These are phyloP conservation scores for Phytopythium mirpurense DNA, from an alignment of 352 stramenopile species.

Conservation along the genomic window DNA sequence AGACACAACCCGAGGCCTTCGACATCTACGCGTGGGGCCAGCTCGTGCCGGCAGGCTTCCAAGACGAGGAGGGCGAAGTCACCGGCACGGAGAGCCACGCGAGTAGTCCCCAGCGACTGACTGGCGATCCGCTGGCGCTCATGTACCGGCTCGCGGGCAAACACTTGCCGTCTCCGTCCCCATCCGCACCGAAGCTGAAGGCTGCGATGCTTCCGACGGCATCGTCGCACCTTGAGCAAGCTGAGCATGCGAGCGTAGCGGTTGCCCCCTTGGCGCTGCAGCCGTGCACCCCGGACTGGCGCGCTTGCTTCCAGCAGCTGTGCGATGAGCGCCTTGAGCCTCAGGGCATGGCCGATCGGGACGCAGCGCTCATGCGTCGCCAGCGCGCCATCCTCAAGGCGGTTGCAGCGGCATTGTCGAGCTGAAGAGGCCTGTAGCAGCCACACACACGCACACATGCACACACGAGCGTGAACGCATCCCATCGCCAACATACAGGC, in stretches of 20 bases:
- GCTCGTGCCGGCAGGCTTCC: slow-evolving; percentile 27
- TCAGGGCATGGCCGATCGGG: slow-evolving; percentile 2
- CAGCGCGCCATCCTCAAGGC: slow-evolving; percentile 6
- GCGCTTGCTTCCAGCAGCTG: background rate
- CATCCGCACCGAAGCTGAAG: background rate
- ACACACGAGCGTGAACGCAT: no score
- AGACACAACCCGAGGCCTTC: slow-evolving; percentile 2
- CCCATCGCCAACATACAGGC: background rate
- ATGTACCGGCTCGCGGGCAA: slow-evolving; percentile 3
- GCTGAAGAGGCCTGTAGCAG: background rate
- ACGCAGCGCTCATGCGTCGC: background rate
- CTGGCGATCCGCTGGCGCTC: background rate
- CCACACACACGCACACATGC: background rate
- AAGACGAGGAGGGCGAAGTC: slow-evolving; percentile 10
- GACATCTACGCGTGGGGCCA: slow-evolving; percentile 36
- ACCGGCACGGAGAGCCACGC: no score
- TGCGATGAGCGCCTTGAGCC: background rate
- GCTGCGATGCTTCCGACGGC: background rate
- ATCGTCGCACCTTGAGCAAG: background rate
- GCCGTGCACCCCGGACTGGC: background rate
- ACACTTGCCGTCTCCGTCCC: background rate
- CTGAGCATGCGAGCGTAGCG: background rate
- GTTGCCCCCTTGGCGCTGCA: background rate
- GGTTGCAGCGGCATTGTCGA: background rate
- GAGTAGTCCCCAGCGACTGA: background rate